Evolutionary conservation across 331 rosid genomes (phyloP).

Genomic region (Acacia pycnantha): DNA sequence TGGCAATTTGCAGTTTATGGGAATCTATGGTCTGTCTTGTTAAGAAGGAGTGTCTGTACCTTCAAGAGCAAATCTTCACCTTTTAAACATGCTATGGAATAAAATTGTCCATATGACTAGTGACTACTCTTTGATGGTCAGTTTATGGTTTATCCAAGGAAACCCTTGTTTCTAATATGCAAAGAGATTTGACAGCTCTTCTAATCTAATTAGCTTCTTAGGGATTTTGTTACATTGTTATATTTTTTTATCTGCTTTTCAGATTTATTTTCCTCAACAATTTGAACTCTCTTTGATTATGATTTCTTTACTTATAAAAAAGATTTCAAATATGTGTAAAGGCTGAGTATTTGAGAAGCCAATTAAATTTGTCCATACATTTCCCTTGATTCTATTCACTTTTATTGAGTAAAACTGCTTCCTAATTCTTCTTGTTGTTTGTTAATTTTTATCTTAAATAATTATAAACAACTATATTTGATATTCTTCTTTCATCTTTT

Average conservation of each 20-base stretch:
- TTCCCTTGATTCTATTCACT: constrained; percentile 20
- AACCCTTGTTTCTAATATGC: not conserved
- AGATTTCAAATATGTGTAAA: not conserved
- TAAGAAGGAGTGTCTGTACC: not conserved
- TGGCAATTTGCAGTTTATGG: not conserved
- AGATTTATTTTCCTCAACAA: not conserved
- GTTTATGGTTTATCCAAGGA: not conserved
- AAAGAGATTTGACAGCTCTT: not conserved
- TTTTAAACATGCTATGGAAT: not conserved
- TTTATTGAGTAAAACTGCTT: constrained; percentile 5
- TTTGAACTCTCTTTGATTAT: not conserved
- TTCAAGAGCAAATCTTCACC: not conserved
- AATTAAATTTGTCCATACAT: not conserved
- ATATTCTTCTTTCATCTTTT: constrained; percentile 6
- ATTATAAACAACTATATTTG: not conserved
- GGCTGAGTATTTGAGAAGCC: constrained; percentile 16
- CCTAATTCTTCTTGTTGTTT: not conserved
- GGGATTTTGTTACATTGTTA: not conserved
- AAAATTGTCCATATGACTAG: not conserved
- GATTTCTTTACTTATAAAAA: not conserved
- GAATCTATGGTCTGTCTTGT: not conserved
- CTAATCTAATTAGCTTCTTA: not conserved
- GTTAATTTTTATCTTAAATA: not conserved
- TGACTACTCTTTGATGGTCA: not conserved
- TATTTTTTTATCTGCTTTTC: not conserved